Base-by-base conservation (phyloP, 306 rosid genomes). In the Cucurbita ficifolia region DNA sequence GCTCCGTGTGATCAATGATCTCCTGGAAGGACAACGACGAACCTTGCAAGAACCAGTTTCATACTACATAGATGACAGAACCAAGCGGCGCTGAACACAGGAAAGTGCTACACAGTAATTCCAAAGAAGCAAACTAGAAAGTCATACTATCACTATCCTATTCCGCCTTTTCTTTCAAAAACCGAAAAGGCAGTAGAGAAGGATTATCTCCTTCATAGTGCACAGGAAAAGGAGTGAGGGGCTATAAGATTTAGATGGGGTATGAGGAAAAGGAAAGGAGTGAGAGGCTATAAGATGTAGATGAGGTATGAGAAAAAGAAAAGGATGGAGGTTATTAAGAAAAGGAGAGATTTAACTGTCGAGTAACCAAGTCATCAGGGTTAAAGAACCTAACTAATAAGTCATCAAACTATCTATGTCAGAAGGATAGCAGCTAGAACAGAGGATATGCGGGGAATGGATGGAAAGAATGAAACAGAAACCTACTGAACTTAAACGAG, bases 101-200 rank as follows among this genome's bases (percentile, higher is more conserved):
- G 51, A 49, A 35, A 43, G 4, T 46, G 19, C 49, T 40, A 43
- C 51, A 65, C 10, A 38, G 46, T 48, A 75, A 75, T 62, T 10
- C 33, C 9, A 49, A 46, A 29, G 70, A 75, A 49, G 72, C 59
- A 75, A 38, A 46, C 59, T 46, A 62, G 38, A 36, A 58, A 35
- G 54, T 52, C 53, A 61, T 56, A 43, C 70, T 46, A 42, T 60
- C 10, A 60, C 56, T 48, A 39, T 39, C 61, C 53, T 46, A 62
- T n/a, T 53, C 72, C 42, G 49, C 71, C 78, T 63, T 62, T 63
- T 76, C 73, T 39, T 38, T 21, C 40, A 49, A 76, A 76, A 76
- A 50, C 64, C 49, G 78, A 76, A 50, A 62, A 50, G 78, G 73
- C 43, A 36, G 78, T 7, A 43, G 45, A 58, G 57, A 36, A 42